Percentiles rank a stretch among this genome's conserved stretches.
phyloP scores from a whole-genome alignment of 192 early-diverging fungal genomes.

The Allomyces javanicus region DNA sequence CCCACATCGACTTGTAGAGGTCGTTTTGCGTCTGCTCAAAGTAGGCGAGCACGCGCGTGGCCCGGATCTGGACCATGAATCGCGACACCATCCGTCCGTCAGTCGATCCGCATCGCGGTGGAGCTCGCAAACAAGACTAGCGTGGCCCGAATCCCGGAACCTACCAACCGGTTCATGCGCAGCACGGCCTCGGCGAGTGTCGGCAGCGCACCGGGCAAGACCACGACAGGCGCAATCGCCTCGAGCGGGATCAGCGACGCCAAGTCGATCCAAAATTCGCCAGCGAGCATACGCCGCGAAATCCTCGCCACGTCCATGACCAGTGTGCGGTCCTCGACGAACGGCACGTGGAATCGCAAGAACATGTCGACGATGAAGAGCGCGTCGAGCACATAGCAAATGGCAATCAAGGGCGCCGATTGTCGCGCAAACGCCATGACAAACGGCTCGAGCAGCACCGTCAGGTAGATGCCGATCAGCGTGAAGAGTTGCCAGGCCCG shows the following conservation, averaged over 20 bases:
- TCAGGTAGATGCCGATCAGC: not conserved
- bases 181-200: not conserved
- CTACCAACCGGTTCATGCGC: not conserved
- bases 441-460: not conserved
- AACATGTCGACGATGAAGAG: not conserved
- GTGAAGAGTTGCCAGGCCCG: no score
- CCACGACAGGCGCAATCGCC: not conserved
- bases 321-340: not conserved
- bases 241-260: not conserved
- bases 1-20: not conserved
- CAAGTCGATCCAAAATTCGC: not conserved
- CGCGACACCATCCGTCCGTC: no score
- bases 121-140: not conserved
- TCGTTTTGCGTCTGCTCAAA: not conserved
- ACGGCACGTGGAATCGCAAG: not conserved
- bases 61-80: not conserved
- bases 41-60: not conserved
- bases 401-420: not conserved
- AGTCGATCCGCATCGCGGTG: no score
- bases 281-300: not conserved
- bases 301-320: not conserved
- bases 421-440: not conserved
- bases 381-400: not conserved
- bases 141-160: not conserved
- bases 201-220: no score